Base-by-base conservation (phyloP, 106 monocot species). In the Dioscorea zingiberensis region DNA sequence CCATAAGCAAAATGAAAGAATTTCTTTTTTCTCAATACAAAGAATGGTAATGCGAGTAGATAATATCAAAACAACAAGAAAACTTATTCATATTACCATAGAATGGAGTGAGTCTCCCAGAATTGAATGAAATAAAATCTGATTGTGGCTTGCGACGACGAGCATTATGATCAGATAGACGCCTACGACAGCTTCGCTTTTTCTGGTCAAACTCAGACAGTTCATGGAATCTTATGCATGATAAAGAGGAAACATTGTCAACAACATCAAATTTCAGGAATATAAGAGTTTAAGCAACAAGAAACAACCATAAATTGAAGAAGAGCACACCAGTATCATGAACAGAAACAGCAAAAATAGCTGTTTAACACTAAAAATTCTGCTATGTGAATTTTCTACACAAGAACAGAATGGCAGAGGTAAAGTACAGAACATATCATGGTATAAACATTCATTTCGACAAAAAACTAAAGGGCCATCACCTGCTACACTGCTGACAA, bases 401-500 rank as follows among this genome's bases (percentile, higher is more conserved):
- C 38, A 0, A 38, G 38, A n/a, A 6, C 38, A 38, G 38, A 38
- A n/a, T n/a, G n/a, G n/a, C n/a, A n/a, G 9, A 38, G 9, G 6
- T 38, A 8, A 38, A 38, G 38, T 10, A 38, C 38, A 38, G 38
- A 38, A 38, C 6, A 38, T 10, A 38, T 38, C 38, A 38, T 38
- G 38, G 6, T 38, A 38, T 38, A 38, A 38, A 38, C 1, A 6
- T 38, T 38, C 38, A 38, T 38, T 38, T 38, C 0, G 38, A 38
- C n/a, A 38, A 38, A 10, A 38, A 38, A 29, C 13, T 32, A 32
- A 8, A 61, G 4, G 27, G 19, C 4, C 15, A 19, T 65, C 54
- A 87, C 91, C 87, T 86, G 81, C 87, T 87, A 63, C 86, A 91
- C 69, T 87, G 87, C 48, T 87, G 86, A 62, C 91, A 87, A 64